Base-by-base conservation (phyloP, 1,284 basidiomycete genomes). In the Sporisorium sorghi region DNA sequence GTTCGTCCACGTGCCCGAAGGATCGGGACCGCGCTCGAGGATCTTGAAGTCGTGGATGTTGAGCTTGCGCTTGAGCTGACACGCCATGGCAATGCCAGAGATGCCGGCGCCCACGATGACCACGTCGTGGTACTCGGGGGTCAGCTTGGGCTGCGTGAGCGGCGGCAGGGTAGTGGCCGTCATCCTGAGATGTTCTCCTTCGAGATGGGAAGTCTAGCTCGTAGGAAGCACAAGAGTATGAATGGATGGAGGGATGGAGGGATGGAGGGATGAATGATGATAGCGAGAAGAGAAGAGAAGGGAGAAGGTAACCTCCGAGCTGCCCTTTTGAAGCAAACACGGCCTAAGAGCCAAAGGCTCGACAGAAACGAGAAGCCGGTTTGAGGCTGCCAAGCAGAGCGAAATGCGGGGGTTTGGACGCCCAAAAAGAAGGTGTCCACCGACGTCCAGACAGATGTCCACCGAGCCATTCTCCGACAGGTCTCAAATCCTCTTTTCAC, bases 21-120 rank as follows among this genome's bases (percentile, higher is more conserved):
- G 72, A 19, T 75, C 77, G 2, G 53, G 58, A 11, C 58, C 42
- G 11, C 61, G 56, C 32, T 81, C 80, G 35, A 81, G 62, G 26
- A 81, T 76, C 55, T 61, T 68, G 59, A 81, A 57, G 49, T 81
- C 78, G 51, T 72, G 68, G 32, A 81, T 66, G 46, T 68, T 72
- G 47, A 58, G 48, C 53, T 74, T 76, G 33, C 60, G 59, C 52
- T 81, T 77, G 42, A 83, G 74, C 48, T 80, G 81, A 52, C 73
- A 76, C 1, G 80, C 78, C 55, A 82, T 67, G 33, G 71, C 67
- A 15, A 83, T 75, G 35, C 81, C 80, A 17, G 71, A 77, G 48
- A 83, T 62, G n/a, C 82, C 81, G 42, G 71, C 77, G 43, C 82
- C 82, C 21, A 83, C 62, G 40, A 80, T 79, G 26, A 83, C 49